Percentiles rank a stretch among this genome's conserved stretches.
Evolutionary conservation across 345 rosid species (phyloP).

Genomic region (Euphorbia pulcherrima): DNA sequence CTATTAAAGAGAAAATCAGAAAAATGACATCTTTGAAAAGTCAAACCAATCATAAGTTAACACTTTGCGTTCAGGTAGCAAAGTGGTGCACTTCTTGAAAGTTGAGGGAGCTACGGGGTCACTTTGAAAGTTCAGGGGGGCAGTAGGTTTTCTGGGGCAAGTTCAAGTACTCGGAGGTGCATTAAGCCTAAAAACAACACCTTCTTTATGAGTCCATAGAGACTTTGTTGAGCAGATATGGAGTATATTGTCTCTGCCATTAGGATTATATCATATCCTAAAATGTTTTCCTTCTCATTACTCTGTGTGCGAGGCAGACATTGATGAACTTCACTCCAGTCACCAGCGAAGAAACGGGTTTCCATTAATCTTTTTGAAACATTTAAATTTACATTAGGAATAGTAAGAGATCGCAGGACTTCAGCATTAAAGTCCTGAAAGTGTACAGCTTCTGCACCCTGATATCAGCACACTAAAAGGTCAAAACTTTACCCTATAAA

Average conservation of each 20-base stretch:
- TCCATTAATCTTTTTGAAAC: conserved; percentile 28
- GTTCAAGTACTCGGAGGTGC: too few species aligned
- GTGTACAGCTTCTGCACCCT: conserved; percentile 70
- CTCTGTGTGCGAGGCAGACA: conserved; percentile 47
- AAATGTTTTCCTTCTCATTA: conserved; percentile 28
- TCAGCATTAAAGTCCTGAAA: conserved; percentile 92
- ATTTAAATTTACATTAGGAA: conserved; percentile 68
- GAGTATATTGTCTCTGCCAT: conserved; percentile 95
- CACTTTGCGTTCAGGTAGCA: too few species aligned
- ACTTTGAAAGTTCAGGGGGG: too few species aligned
- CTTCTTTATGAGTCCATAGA: conserved; percentile 70
- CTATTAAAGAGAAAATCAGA: too few species aligned
- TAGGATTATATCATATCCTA: conserved; percentile 72
- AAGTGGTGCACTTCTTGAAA: too few species aligned
- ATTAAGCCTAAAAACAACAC: conserved; percentile 35
- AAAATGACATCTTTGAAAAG: too few species aligned
- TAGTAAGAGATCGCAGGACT: conserved; percentile 75
- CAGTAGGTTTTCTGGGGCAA: too few species aligned
- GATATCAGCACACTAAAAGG: conserved; percentile 22
- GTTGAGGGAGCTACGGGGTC: too few species aligned
- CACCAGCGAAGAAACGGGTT: conserved; percentile 73
- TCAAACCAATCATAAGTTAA: too few species aligned
- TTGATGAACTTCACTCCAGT: conserved; percentile 72
- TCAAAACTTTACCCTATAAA: conserved; percentile 12
- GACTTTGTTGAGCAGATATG: conserved; percentile 54